These are phyloP conservation scores for Rhynchospora pubera DNA, from an alignment of 176 grass and related monocot species.

Conservation along the genomic window DNA sequence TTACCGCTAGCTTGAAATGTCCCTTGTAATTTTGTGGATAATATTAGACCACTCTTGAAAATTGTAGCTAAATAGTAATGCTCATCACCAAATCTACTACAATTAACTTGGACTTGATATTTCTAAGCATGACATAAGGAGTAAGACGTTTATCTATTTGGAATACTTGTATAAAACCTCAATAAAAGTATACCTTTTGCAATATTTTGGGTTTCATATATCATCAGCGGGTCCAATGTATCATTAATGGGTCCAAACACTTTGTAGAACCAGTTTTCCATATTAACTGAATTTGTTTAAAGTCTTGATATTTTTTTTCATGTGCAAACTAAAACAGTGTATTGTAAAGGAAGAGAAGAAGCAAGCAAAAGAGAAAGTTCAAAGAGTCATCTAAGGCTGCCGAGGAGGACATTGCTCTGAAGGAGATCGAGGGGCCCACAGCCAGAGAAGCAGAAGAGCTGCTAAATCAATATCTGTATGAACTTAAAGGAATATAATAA, in stretches of 20 bases:
- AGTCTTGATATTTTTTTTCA: not conserved
- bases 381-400: too few relatives aligned
- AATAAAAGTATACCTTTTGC: too few relatives aligned
- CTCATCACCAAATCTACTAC: not conserved
- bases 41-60: not conserved
- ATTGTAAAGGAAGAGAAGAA: slow-evolving; percentile 83
- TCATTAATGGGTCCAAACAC: too few relatives aligned
- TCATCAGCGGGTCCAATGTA: too few relatives aligned
- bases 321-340: slow-evolving; percentile 20
- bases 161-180: too few relatives aligned
- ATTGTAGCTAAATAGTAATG: not conserved
- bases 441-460: slow-evolving; percentile 56
- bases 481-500: too few relatives aligned
- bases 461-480: too few relatives aligned
- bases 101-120: not conserved
- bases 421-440: slow-evolving; percentile 69
- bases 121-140: not conserved
- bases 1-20: too few relatives aligned
- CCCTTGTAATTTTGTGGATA: not conserved
- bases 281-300: slow-evolving; percentile 17
- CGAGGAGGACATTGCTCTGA: slow-evolving; percentile 86
- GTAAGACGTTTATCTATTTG: too few relatives aligned
- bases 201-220: too few relatives aligned
- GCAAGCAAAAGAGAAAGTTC: slow-evolving; percentile 66
- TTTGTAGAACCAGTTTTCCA: too few relatives aligned